Evolutionary conservation across 1,284 basidiomycete genomes (phyloP).

Genomic region (Tilletia caries): DNA sequence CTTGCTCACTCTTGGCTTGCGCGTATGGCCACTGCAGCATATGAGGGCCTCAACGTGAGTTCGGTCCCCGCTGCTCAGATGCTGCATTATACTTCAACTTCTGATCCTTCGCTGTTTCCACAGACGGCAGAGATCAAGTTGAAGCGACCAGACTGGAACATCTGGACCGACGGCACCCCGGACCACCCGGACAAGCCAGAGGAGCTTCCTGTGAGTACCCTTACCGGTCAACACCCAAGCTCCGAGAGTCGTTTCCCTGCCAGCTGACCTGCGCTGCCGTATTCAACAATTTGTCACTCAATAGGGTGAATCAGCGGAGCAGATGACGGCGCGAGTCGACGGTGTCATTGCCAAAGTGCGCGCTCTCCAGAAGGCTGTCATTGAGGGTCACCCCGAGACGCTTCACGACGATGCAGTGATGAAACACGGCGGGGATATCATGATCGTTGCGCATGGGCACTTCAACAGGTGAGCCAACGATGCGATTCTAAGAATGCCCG

Average conservation of each 20-base stretch:
- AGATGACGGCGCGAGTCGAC: constrained; percentile 46
- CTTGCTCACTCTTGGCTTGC: background rate
- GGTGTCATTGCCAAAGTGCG: constrained; percentile 42
- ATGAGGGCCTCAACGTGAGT: constrained; percentile 41
- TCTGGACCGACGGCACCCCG: constrained; percentile 48
- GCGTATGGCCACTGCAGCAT: constrained; percentile 16
- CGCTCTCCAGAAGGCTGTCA: constrained; percentile 31
- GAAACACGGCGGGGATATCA: constrained; percentile 37
- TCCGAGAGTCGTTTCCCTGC: no score
- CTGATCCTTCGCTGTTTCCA: background rate
- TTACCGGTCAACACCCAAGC: background rate
- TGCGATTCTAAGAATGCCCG: no score
- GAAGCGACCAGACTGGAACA: constrained; percentile 44
- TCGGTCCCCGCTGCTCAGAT: background rate
- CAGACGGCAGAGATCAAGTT: constrained; percentile 41
- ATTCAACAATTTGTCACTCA: no score
- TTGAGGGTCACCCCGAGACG: constrained; percentile 26
- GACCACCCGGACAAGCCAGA: constrained; percentile 34
- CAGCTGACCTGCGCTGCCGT: no score
- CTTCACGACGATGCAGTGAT: constrained; percentile 26
- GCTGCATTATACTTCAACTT: background rate
- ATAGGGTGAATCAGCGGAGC: constrained; percentile 41
- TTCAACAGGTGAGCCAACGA: constrained; percentile 41
- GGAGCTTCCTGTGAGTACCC: constrained; percentile 25
- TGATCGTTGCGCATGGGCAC: constrained; percentile 50